Conservation (phyloP, 352 stramenopile genomes). For the Saprolegnia diclina region DNA sequence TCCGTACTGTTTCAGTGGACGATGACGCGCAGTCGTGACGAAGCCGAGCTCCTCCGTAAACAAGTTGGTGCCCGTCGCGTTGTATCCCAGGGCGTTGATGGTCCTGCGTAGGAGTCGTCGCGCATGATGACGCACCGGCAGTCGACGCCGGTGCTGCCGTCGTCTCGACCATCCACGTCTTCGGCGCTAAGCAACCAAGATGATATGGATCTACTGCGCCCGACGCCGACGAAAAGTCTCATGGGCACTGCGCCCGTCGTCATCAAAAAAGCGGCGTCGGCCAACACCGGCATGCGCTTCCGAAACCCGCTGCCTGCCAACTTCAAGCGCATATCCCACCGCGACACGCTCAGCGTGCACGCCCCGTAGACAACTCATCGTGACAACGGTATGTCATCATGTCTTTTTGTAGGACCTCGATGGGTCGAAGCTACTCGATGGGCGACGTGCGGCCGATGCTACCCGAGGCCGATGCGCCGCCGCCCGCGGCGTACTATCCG, state of each 20-base stretch:
- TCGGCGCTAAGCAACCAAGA: slow-evolving; percentile 18
- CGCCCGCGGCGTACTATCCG: not conserved
- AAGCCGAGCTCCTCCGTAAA: slow-evolving; percentile 59
- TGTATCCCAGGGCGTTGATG: not conserved
- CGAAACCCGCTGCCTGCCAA: slow-evolving; percentile 62
- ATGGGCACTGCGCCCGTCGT: slow-evolving; percentile 4
- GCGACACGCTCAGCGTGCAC: no score
- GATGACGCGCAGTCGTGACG: slow-evolving; percentile 55
- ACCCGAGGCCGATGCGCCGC: not conserved
- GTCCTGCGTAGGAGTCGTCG: slow-evolving; percentile 1
- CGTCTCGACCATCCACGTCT: not conserved
- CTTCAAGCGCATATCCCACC: slow-evolving; percentile 38
- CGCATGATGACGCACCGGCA: slow-evolving; percentile 23
- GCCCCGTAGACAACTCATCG: no score
- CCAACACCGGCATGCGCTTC: slow-evolving; percentile 59
- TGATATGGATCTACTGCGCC: not conserved
- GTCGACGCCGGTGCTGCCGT: not conserved
- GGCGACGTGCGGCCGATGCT: slow-evolving; percentile 11
- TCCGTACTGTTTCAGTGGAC: slow-evolving; percentile 50
- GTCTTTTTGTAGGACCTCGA: slow-evolving; percentile 14
- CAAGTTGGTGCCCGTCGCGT: slow-evolving; percentile 22
- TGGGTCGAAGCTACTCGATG: slow-evolving; percentile 28
- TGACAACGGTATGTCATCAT: no score
- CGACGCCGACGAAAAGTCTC: slow-evolving; percentile 29
- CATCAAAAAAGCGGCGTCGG: slow-evolving; percentile 26